Evolutionary conservation across 805 yeast species (phyloP), one percentile per base, ranked within the genome.

Genomic region (Blastobotrys robertii): DNA sequence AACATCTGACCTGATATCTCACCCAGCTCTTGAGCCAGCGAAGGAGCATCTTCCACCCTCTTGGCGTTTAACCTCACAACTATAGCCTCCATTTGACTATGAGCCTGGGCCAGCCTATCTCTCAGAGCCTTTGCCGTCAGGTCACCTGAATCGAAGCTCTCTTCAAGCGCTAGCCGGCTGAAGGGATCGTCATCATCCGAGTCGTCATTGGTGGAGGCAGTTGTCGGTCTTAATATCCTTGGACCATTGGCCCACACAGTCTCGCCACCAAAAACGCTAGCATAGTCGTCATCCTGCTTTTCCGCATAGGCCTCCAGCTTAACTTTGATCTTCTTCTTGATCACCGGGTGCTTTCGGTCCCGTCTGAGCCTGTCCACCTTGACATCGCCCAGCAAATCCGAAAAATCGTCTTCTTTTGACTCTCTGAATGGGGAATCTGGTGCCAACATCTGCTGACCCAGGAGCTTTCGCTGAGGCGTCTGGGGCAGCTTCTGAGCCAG

Each of bases 211-310:
- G 25, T 19, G 25, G 25, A 19, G 6, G 10, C 39, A 4, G 30
- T 19, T 2, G 25, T 22, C 30, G 25, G 12, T 3, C n/a, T 19
- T 6, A 36, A n/a, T 11, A 15, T 34, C 11, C 30, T 13, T 19
- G 35, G 39, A 11, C 29, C 15, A 9, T 36, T 29, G 4, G 43
- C 34, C 12, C 8, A 15, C 15, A 12, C 13, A 8, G 19, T 9
- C 8, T 33, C 40, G 13, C 33, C 34, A 12, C 50, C 48, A n/a
- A 51, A 46, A 16, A 45, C 49, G 6, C 43, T 39, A 7, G 54
- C 39, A 30, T 44, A 52, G 33, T 54, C 57, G 13, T 45, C 52
- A 4, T 48, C 51, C 9, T 50, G 51, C 11, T 32, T 42, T 9
- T 49, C 49, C 8, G 30, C 31, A 25, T 28, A 43, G 10, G 28